Percentiles rank a stretch among this genome's conserved stretches.
Conservation (phyloP, 2,329 filamentous ascomycete species). For the Arthrobotrys conoides region DNA sequence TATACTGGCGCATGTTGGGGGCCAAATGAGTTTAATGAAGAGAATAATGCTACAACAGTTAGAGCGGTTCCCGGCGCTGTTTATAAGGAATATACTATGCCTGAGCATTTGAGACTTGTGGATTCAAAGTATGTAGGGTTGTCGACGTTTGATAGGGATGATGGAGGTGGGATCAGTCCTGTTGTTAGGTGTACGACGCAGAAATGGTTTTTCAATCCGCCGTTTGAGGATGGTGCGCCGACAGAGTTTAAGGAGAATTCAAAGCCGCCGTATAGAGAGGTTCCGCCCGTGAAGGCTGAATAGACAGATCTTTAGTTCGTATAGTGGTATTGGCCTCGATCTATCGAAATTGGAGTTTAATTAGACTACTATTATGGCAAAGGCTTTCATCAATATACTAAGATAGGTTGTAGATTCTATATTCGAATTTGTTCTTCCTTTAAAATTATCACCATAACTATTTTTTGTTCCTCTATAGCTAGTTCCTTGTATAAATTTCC, state of each 20-base stretch:
- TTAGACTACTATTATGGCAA: too few relatives aligned
- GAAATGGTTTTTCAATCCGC: slow-evolving; percentile 51
- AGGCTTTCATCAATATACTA: too few relatives aligned
- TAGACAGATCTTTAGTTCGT: too few relatives aligned
- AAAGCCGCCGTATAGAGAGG: not conserved
- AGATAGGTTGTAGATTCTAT: too few relatives aligned
- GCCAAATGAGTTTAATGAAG: not conserved
- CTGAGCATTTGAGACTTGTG: slow-evolving; percentile 39
- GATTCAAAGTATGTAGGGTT: slow-evolving; percentile 45
- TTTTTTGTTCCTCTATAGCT: too few relatives aligned
- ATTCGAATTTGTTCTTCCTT: too few relatives aligned
- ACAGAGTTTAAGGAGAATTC: slow-evolving; percentile 26
- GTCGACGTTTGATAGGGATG: slow-evolving; percentile 45
- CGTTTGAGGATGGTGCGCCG: slow-evolving; percentile 23
- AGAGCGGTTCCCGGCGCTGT: slow-evolving; percentile 26
- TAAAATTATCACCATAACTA: too few relatives aligned
- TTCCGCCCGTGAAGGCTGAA: not conserved
- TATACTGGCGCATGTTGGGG: slow-evolving; percentile 26
- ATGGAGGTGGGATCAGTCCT: slow-evolving; percentile 28
- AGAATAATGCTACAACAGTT: not conserved
- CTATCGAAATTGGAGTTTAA: too few relatives aligned
- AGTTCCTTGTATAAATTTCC: too few relatives aligned
- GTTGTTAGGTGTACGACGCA: slow-evolving; percentile 45
- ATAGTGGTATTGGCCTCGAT: too few relatives aligned
- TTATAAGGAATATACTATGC: slow-evolving; percentile 10